Conservation (phyloP, 495 filamentous ascomycete species). For the Copromyces sp. region DNA sequence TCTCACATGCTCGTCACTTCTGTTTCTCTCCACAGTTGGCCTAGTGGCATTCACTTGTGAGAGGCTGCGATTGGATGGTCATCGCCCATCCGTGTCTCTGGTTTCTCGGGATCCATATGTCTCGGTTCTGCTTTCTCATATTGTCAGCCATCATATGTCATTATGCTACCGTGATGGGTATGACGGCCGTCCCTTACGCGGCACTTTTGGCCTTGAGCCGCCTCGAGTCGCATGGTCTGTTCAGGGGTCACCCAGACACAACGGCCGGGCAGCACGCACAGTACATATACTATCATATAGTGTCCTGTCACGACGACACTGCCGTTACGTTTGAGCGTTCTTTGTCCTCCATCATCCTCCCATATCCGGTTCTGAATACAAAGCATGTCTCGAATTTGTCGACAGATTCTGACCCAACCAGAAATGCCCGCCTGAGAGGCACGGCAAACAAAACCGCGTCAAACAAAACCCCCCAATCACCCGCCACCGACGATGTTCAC, state of each 20-base stretch:
- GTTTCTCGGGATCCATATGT: background rate
- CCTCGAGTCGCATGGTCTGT: background rate
- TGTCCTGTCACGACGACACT: background rate
- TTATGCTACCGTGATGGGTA: background rate
- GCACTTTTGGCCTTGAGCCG: background rate
- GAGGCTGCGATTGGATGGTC: background rate
- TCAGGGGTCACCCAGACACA: background rate
- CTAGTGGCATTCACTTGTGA: background rate
- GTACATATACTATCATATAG: background rate
- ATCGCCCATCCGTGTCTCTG: background rate
- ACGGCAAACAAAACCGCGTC: constrained; percentile 30
- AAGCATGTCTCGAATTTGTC: constrained; percentile 10
- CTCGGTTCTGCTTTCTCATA: background rate
- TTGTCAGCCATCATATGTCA: constrained; percentile 1
- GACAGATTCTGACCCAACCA: constrained; percentile 17
- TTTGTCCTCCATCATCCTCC: background rate
- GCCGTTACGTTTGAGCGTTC: background rate
- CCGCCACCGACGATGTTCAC: constrained; percentile 24
- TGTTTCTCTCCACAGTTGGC: background rate
- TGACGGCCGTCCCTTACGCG: background rate
- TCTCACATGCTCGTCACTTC: constrained; percentile 1
- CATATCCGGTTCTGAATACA: background rate
- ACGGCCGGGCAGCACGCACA: background rate
- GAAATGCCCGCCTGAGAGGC: constrained; percentile 39
- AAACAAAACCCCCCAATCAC: constrained; percentile 31